Evolutionary conservation across 2,329 filamentous ascomycete genomes (phyloP).

Genomic region (Fusarium metavorans): DNA sequence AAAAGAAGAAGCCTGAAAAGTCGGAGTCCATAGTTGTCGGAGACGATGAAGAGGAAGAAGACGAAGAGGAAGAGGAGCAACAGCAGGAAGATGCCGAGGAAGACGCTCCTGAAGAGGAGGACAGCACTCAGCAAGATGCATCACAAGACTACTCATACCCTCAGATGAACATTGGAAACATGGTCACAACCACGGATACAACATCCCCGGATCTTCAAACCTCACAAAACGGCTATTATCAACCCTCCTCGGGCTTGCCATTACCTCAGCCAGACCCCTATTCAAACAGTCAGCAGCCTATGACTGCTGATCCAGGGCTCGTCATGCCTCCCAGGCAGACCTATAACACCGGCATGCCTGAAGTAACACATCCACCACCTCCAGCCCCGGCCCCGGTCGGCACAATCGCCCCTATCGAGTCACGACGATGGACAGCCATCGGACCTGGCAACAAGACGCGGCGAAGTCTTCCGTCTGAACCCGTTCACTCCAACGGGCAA

Average conservation of each 20-base stretch:
- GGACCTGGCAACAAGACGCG: slow-evolving; percentile 11
- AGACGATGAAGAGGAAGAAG: slow-evolving; percentile 20
- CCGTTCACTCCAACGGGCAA: slow-evolving; percentile 9
- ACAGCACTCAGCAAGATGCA: slow-evolving; percentile 15
- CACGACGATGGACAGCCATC: slow-evolving; percentile 19
- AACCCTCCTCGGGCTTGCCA: slow-evolving; percentile 41
- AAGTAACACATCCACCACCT: slow-evolving; percentile 24
- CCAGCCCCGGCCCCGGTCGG: slow-evolving; percentile 22
- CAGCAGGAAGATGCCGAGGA: slow-evolving; percentile 22
- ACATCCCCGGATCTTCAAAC: slow-evolving; percentile 32
- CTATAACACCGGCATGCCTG: slow-evolving; percentile 20
- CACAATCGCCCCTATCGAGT: slow-evolving; percentile 26
- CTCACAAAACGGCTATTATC: slow-evolving; percentile 44
- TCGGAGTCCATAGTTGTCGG: slow-evolving; percentile 23
- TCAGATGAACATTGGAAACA: slow-evolving; percentile 46
- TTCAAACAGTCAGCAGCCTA: slow-evolving; percentile 26
- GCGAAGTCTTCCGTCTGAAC: slow-evolving; percentile 35
- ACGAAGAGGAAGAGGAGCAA: slow-evolving; percentile 24
- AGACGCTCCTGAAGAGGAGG: slow-evolving; percentile 29
- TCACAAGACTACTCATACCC: slow-evolving; percentile 44
- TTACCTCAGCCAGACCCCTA: slow-evolving; percentile 42
- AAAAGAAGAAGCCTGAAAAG: slow-evolving; percentile 30
- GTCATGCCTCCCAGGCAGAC: slow-evolving; percentile 32
- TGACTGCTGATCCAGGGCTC: slow-evolving; percentile 10
- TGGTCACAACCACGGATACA: slow-evolving; percentile 40